Conservation (phyloP, 768 basidiomycete genomes). For the Cystofilobasidium bisporidii region DNA sequence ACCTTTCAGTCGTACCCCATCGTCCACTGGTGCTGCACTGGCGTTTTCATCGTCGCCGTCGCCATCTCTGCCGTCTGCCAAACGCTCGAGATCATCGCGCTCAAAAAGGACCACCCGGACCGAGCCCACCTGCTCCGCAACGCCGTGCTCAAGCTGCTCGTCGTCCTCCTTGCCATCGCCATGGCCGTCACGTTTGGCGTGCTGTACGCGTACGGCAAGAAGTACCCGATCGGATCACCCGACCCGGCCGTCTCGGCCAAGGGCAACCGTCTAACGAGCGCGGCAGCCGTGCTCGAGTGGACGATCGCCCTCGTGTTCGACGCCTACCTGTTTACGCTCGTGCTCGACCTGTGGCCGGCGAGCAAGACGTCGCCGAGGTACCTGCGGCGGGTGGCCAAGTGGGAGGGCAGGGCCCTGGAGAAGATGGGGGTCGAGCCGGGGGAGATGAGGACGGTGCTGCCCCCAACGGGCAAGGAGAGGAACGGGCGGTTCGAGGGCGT, state of each 20-base stretch:
- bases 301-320: conserved; percentile 36
- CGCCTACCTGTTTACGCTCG: conserved; percentile 41
- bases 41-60: conserved; percentile 41
- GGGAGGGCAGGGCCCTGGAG: conserved; percentile 18
- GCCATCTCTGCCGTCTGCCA: conserved; percentile 41
- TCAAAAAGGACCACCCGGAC: conserved; percentile 42
- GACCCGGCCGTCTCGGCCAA: not conserved
- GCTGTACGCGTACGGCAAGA: conserved; percentile 33
- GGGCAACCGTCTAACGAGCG: conserved; percentile 38
- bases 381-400: conserved; percentile 16
- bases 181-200: conserved; percentile 37
- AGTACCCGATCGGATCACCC: conserved; percentile 1
- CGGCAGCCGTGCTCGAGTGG: conserved; percentile 33
- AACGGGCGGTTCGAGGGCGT: not conserved
- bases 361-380: conserved; percentile 29
- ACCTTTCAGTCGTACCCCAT: conserved; percentile 31
- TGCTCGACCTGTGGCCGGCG: conserved; percentile 42
- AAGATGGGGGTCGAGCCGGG: conserved; percentile 4
- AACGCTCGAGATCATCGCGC: conserved; percentile 33
- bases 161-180: conserved; percentile 38
- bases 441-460: not conserved
- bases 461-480: not conserved
- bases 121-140: conserved; percentile 38
- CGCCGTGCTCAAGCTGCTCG: conserved; percentile 39
- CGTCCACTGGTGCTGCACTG: conserved; percentile 34